Base-by-base conservation (phyloP, 1,284 basidiomycete genomes). In the Ceratobasidium sp. region DNA sequence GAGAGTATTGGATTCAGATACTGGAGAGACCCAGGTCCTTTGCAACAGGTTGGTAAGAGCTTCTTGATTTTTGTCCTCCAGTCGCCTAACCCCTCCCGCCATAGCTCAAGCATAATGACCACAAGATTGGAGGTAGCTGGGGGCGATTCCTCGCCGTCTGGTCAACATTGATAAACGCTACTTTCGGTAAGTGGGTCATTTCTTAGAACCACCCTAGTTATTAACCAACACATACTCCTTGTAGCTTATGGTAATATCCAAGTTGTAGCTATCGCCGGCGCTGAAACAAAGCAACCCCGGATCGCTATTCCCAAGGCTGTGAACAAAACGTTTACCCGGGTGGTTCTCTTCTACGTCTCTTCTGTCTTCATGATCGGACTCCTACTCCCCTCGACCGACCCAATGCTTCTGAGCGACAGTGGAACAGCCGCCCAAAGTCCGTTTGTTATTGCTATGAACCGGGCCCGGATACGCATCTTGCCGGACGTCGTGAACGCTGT, bases 361-460 rank as follows among this genome's bases (percentile, higher is more conserved):
- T 77, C 78, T 33, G 78, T 80, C 26, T 80, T 81, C 33, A 78
- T 80, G 35, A 76, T 81, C 35, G 79, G 79, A 10, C 53, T 81
- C 58, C 60, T 80, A 13, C 76, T 81, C 20, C 80, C 80, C 23
- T 80, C 78, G 45, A 79, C 78, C 61, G 79, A 81, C 7, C 79
- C 80, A 0, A 75, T 77, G 35, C 79, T 81, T 31, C 75, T 79
- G 35, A 75, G 66, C 11, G 76, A 71, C 20, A 76, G 68, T 37
- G 77, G 77, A 28, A 79, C 79, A 31, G 80, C 80, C 3, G 56
- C 76, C 5, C 77, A 77, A 37, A 80, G 79, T 28, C 80, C 80
- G 35, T 81, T 81, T 69, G 81, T 83, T 64, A 83, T 83, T 75
- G 82, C 83, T 11, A 83, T 86, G 81, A 78, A 82, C 39, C 76